Percentiles rank a stretch among this genome's conserved stretches.
These are phyloP conservation scores for Madurella fahalii DNA, from an alignment of 2,329 filamentous ascomycete genomes.

Conservation along the genomic window DNA sequence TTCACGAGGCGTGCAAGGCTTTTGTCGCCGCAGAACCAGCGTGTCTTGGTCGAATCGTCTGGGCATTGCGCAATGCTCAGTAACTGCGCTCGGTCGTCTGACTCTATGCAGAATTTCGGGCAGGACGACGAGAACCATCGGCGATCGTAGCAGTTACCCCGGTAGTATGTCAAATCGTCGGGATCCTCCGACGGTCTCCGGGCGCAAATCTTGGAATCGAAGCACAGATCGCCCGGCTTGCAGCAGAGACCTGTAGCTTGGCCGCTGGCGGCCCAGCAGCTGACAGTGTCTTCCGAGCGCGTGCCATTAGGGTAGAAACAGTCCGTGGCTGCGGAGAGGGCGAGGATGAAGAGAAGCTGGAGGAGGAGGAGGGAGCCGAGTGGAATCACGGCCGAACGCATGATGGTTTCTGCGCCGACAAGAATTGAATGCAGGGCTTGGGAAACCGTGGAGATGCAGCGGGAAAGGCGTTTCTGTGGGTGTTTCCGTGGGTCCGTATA, in stretches of 20 bases:
- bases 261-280: not conserved
- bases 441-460: no score
- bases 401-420: not conserved
- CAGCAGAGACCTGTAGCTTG: conserved; percentile 14
- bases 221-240: conserved; percentile 10
- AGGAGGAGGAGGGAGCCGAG: not conserved
- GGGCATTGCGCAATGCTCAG: not conserved
- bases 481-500: no score
- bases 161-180: conserved; percentile 4
- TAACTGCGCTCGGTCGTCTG: not conserved
- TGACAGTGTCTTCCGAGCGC: not conserved
- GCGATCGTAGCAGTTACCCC: conserved; percentile 12
- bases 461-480: no score
- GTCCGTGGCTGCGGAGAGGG: not conserved
- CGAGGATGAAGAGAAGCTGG: not conserved
- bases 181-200: no score
- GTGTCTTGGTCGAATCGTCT: not conserved
- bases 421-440: no score
- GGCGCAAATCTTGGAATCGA: conserved; percentile 13
- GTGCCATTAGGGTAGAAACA: conserved; percentile 13
- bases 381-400: not conserved
- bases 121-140: conserved; percentile 2
- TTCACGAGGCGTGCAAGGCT: no score
- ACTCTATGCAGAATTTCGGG: conserved; percentile 7
- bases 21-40: not conserved